Conservation (phyloP, 352 stramenopile genomes). For the Elongisporangium prolatum region DNA sequence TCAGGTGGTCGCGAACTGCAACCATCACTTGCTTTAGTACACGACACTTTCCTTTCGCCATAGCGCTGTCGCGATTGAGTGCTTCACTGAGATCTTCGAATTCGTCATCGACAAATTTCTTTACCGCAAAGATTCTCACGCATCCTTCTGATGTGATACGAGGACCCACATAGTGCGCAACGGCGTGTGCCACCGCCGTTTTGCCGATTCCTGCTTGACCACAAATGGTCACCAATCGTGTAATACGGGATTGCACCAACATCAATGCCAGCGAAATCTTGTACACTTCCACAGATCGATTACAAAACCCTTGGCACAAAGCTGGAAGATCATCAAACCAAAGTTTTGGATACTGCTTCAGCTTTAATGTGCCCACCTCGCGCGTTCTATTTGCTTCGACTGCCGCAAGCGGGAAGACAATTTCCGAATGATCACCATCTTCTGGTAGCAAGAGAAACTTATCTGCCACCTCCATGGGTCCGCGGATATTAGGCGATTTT, state of each 20-base stretch:
- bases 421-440: slow-evolving; percentile 68
- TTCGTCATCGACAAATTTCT: slow-evolving; percentile 53
- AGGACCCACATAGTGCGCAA: slow-evolving; percentile 75
- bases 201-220: slow-evolving; percentile 77
- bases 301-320: slow-evolving; percentile 79
- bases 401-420: slow-evolving; percentile 72
- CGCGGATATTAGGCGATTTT: slow-evolving; percentile 74
- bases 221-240: slow-evolving; percentile 67
- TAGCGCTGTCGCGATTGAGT: slow-evolving; percentile 17
- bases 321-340: slow-evolving; percentile 78
- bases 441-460: slow-evolving; percentile 81
- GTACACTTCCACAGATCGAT: slow-evolving; percentile 75
- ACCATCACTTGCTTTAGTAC: slow-evolving; percentile 50
- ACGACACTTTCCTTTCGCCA: slow-evolving; percentile 1
- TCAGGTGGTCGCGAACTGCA: slow-evolving; percentile 46
- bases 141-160: slow-evolving; percentile 65
- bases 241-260: slow-evolving; percentile 73
- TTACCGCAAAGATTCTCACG: slow-evolving; percentile 64
- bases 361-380: slow-evolving; percentile 44
- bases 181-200: slow-evolving; percentile 63
- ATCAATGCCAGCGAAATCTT: slow-evolving; percentile 77
- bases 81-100: slow-evolving; percentile 41
- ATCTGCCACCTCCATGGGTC: slow-evolving; percentile 54
- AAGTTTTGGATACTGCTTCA: slow-evolving; percentile 63
- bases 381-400: slow-evolving; percentile 34